These are phyloP conservation scores for Abrus precatorius DNA, from an alignment of 306 rosid genomes.

Conservation along the genomic window DNA sequence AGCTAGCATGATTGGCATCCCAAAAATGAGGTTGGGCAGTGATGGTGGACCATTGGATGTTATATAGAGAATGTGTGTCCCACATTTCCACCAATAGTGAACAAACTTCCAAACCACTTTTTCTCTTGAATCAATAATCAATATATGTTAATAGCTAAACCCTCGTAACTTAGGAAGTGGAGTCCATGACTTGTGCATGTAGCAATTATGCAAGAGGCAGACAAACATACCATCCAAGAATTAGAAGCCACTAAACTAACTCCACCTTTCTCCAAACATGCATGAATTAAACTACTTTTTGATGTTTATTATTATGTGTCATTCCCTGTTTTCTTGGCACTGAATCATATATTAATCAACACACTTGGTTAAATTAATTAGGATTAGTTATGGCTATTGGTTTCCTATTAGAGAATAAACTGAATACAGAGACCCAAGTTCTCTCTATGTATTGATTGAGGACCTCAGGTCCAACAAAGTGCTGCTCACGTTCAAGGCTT, in stretches of 20 bases:
- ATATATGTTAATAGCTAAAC: conserved; percentile 3
- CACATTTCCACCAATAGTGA: conserved; percentile 36
- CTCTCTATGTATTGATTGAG: neutral
- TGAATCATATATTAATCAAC: conserved; percentile 31
- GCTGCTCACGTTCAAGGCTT: conserved; percentile 9
- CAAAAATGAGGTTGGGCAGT: conserved; percentile 36
- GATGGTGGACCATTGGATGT: conserved; percentile 4
- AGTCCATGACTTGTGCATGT: conserved; percentile 15
- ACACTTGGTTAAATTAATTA: conserved; percentile 24
- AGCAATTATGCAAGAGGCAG: conserved; percentile 22
- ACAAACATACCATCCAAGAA: conserved; percentile 52
- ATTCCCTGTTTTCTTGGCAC: conserved; percentile 39
- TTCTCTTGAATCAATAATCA: conserved; percentile 30
- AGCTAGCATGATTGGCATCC: conserved; percentile 39
- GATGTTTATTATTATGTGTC: neutral
- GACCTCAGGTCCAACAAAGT: conserved; percentile 38
- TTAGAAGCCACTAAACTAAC: conserved; percentile 32
- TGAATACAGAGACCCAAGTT: conserved; percentile 19
- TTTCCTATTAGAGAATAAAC: neutral
- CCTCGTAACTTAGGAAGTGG: conserved; percentile 16
- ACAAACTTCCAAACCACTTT: conserved; percentile 46
- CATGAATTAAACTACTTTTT: neutral
- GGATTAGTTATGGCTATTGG: conserved; percentile 13
- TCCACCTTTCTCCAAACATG: conserved; percentile 6
- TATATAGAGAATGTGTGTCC: conserved; percentile 26